Conservation (phyloP, 169 alveolate species). For the Cryptosporidium muris region DNA sequence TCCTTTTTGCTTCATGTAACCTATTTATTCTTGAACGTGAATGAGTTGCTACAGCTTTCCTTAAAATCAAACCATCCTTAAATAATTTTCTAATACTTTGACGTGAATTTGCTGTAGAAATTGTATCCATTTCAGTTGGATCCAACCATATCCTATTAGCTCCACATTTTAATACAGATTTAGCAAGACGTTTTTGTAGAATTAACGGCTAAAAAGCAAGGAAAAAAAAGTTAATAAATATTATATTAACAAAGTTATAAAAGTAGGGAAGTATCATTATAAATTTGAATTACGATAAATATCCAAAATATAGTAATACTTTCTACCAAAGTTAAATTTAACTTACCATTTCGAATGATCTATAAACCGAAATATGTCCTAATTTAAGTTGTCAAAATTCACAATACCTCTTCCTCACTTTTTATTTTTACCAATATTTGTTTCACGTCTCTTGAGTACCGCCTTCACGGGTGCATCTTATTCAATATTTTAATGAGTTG, state of each 20-base stretch:
- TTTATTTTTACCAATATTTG: too few species aligned
- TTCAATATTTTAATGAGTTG: too few species aligned
- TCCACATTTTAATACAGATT: slow-evolving; percentile 96
- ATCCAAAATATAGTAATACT: not conserved
- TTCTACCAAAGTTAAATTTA: not conserved
- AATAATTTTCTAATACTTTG: slow-evolving; percentile 93
- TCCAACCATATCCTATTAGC: slow-evolving; percentile 97
- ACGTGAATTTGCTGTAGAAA: slow-evolving; percentile 97
- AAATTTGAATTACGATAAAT: not conserved
- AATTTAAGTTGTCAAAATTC: not conserved
- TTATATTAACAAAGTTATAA: too few species aligned
- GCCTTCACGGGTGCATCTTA: too few species aligned
- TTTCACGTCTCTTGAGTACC: too few species aligned
- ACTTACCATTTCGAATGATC: not conserved
- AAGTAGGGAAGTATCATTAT: not conserved
- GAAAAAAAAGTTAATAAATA: not conserved
- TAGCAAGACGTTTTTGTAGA: slow-evolving; percentile 96
- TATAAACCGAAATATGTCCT: not conserved
- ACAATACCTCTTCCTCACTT: not conserved
- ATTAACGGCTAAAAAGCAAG: slow-evolving; percentile 82
- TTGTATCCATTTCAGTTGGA: slow-evolving; percentile 97
- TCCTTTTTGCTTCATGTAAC: slow-evolving; percentile 92
- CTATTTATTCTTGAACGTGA: slow-evolving; percentile 93
- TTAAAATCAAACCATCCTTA: slow-evolving; percentile 96
- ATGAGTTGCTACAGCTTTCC: slow-evolving; percentile 95